These are phyloP conservation scores for Cucurbita ficifolia DNA, from an alignment of 306 rosid species.

Conservation along the genomic window DNA sequence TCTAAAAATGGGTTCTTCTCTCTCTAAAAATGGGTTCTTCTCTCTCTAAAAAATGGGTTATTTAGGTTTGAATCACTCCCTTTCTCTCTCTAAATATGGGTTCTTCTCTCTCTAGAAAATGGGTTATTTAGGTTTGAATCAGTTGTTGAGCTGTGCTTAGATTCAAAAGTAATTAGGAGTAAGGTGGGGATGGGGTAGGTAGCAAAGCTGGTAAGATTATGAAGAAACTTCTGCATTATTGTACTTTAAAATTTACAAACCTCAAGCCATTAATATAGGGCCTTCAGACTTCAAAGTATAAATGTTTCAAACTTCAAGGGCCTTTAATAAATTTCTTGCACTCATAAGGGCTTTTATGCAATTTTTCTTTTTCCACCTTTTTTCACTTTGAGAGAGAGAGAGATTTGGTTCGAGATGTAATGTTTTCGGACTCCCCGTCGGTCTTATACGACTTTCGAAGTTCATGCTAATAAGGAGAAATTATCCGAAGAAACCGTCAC, in stretches of 20 bases:
- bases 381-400: no score
- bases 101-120: no score
- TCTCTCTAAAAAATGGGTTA: no score
- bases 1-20: neutral
- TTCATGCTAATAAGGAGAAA: no score
- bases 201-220: neutral
- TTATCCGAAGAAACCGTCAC: neutral
- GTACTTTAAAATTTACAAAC: neutral
- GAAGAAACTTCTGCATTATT: neutral
- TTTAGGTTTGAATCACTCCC: conserved; percentile 23
- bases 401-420: no score
- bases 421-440: no score
- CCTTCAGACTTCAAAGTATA: no score
- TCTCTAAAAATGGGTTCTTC: no score
- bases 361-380: no score
- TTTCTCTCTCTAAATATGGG: neutral
- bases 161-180: neutral
- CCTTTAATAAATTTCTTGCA: neutral
- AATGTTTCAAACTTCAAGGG: neutral
- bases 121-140: no score
- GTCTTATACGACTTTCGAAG: no score
- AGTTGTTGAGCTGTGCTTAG: no score
- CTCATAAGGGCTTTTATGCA: neutral
- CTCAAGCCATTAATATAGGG: neutral
- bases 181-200: conserved; percentile 2